Evolutionary conservation across 2,329 filamentous ascomycete species (phyloP).

Genomic region (Fusarium sp.): DNA sequence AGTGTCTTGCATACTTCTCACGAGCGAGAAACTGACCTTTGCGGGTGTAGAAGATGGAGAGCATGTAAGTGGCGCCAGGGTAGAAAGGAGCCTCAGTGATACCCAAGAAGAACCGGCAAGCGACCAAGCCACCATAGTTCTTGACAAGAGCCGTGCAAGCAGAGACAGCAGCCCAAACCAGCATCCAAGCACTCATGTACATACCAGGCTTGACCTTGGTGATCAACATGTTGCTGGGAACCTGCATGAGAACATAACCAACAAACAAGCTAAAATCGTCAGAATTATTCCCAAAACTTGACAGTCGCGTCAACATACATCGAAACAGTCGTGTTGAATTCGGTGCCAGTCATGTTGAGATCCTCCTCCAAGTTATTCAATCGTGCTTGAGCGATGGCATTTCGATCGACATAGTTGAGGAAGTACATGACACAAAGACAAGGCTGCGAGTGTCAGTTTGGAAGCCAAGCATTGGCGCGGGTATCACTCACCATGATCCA

Average conservation of each 20-base stretch:
- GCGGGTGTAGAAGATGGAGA: conserved; percentile 48
- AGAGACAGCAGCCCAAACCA: conserved; percentile 53
- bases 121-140: conserved; percentile 48
- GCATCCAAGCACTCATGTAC: conserved; percentile 54
- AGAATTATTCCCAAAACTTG: not conserved
- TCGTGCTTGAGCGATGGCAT: conserved; percentile 57
- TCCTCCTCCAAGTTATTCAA: conserved; percentile 59
- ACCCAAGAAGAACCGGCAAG: conserved; percentile 51
- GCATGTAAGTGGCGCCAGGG: conserved; percentile 50
- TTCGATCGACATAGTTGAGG: conserved; percentile 56
- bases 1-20: not conserved
- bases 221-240: conserved; percentile 54
- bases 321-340: conserved; percentile 60
- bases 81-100: conserved; percentile 54
- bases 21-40: conserved; percentile 30
- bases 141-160: conserved; percentile 50
- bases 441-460: conserved; percentile 27
- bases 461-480: not conserved
- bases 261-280: conserved; percentile 44
- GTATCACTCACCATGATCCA: conserved; percentile 51
- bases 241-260: conserved; percentile 57
- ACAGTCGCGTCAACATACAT: conserved; percentile 36
- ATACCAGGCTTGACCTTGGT: conserved; percentile 53
- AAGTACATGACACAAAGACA: conserved; percentile 55
- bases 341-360: conserved; percentile 61